These are phyloP conservation scores for Komagataella ulmi DNA, from an alignment of 805 yeast genomes.

Conservation along the genomic window DNA sequence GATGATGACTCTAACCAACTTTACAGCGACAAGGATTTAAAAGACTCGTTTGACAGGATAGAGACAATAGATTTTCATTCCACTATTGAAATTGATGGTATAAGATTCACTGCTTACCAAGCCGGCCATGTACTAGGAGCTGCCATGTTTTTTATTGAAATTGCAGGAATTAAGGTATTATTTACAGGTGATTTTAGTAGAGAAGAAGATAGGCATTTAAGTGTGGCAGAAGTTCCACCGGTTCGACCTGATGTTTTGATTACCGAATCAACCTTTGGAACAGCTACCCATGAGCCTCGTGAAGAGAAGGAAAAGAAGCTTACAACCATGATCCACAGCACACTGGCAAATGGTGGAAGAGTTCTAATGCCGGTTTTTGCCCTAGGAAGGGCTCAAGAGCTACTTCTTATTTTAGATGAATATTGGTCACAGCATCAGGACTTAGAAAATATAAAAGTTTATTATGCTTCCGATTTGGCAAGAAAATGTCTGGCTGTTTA, in stretches of 20 bases:
- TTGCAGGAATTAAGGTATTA: slow-evolving; percentile 78
- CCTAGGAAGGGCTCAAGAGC: slow-evolving; percentile 91
- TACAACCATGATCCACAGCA: slow-evolving; percentile 72
- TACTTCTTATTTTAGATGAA: slow-evolving; percentile 81
- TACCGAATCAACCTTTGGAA: slow-evolving; percentile 94
- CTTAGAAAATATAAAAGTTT: slow-evolving; percentile 68
- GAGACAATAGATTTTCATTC: slow-evolving; percentile 95
- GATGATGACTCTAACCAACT: slow-evolving; percentile 36
- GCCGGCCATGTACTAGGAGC: slow-evolving; percentile 99
- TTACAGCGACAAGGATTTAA: slow-evolving; percentile 84
- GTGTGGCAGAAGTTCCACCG: slow-evolving; percentile 90
- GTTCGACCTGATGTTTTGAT: slow-evolving; percentile 77
- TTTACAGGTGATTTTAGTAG: slow-evolving; percentile 97
- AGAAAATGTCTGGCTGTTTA: slow-evolving; percentile 95
- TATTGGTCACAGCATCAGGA: slow-evolving; percentile 85
- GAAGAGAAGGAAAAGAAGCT: slow-evolving; percentile 71
- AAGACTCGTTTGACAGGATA: slow-evolving; percentile 75
- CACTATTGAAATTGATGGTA: slow-evolving; percentile 87
- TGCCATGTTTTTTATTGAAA: slow-evolving; percentile 92
- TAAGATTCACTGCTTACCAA: slow-evolving; percentile 92
- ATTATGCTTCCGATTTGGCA: slow-evolving; percentile 87
- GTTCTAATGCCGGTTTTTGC: slow-evolving; percentile 92
- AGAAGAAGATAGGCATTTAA: slow-evolving; percentile 90
- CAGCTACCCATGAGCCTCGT: slow-evolving; percentile 92
- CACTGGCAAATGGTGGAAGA: slow-evolving; percentile 80